phyloP scores from a whole-genome alignment of 805 yeast species.

The Kazachstania kunashirensis region DNA sequence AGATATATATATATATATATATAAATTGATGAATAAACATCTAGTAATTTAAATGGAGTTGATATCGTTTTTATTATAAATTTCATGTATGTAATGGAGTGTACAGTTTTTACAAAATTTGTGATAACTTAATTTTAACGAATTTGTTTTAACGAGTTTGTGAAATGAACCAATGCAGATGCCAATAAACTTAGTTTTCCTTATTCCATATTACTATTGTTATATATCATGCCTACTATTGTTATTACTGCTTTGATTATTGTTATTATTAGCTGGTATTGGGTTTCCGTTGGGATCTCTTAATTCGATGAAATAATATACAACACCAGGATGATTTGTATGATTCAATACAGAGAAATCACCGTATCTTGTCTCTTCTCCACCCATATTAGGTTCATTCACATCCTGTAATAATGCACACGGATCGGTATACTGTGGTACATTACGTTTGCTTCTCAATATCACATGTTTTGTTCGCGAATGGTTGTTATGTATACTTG shows the following conservation, averaged over 20 bases:
- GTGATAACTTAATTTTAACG: too few species aligned
- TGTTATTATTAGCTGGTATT: not conserved
- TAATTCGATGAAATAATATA: slow-evolving; percentile 11
- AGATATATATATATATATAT: too few species aligned
- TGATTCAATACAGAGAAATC: slow-evolving; percentile 9
- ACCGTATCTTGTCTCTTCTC: slow-evolving; percentile 5
- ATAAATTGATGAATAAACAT: too few species aligned
- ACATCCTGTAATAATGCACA: not conserved
- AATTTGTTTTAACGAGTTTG: too few species aligned
- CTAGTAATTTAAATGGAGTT: too few species aligned
- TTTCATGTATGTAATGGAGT: too few species aligned
- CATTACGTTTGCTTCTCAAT: slow-evolving; percentile 7
- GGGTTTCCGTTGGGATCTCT: slow-evolving; percentile 3
- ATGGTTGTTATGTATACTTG: slow-evolving; percentile 2
- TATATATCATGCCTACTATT: not conserved
- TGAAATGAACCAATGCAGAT: too few species aligned
- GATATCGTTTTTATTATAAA: too few species aligned
- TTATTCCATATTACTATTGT: too few species aligned
- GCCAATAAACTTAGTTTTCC: too few species aligned
- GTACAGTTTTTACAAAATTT: too few species aligned
- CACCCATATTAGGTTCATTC: not conserved
- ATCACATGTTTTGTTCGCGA: slow-evolving; percentile 1
- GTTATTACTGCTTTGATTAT: not conserved
- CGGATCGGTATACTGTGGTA: slow-evolving; percentile 4
- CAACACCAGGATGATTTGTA: slow-evolving; percentile 10